Evolutionary conservation across 1,139 yeast genomes (phyloP), one percentile per base, ranked within the genome.

Genomic region (Pichia sp.): DNA sequence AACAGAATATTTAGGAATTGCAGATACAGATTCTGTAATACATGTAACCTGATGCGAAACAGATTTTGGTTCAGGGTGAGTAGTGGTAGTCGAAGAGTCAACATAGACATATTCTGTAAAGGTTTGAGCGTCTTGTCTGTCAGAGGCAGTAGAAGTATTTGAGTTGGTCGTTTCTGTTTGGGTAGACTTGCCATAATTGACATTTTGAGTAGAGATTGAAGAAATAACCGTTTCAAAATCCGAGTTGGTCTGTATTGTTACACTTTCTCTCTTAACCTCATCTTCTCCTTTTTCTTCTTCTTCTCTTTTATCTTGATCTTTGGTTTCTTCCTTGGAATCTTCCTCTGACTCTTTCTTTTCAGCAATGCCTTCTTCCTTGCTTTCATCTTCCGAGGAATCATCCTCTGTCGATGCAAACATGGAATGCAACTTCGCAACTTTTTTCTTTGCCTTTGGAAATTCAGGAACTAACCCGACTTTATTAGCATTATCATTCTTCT

Each of bases 1-100:
- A n/a, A n/a, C 10, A 18, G 12, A 12, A 34, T 51, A 51, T 7
- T 48, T 42, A 22, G 55, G 55, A 19, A 4, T 18, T 13, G 10
- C 21, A 16, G 41, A 13, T 13, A 21, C 41, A 7, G 50, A 23
- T 41, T 41, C 42, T 4, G 18, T 7, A 5, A 26, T 7, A 5
- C 21, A n/a, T 19, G 41, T 36, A 13, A 23, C 6, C 13, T 22
- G 21, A 2, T 28, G 3, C 16, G 8, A 3, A 3, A 34, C 19
- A 21, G 26, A 13, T 5, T 9, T 19, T 13, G 39, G 21, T 1
- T 4, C 18, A 22, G 28, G 34, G 36, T 22, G 22, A 30, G n/a
- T n/a, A 30, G 47, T 41, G 22, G 41, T 39, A 3, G 12, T 28
- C 7, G 30, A 34, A 16, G 42, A 3, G 3, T 44, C 30, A 34